Evolutionary conservation across 2,329 filamentous ascomycete genomes (phyloP).

Genomic region (Nothophaeocryptopus gaeumannii): DNA sequence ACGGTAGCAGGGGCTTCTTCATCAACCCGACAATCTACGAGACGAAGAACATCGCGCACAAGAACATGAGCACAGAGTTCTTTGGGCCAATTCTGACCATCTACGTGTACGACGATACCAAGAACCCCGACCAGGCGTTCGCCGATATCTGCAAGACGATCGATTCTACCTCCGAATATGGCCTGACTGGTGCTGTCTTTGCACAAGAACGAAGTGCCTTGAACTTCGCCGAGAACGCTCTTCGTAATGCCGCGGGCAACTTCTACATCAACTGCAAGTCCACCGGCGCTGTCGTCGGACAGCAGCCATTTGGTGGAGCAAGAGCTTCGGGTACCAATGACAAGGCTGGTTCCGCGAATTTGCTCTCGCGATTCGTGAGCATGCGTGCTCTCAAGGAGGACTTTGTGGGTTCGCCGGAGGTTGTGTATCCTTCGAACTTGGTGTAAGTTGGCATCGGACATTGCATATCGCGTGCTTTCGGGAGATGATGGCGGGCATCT

Average conservation of each 20-base stretch:
- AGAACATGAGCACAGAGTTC: constrained; percentile 72
- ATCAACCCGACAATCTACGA: constrained; percentile 80
- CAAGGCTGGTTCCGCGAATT: constrained; percentile 54
- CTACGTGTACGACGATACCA: constrained; percentile 72
- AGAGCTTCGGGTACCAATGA: constrained; percentile 57
- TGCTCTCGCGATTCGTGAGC: constrained; percentile 54
- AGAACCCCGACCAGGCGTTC: constrained; percentile 53
- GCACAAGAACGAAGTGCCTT: constrained; percentile 65
- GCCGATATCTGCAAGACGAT: constrained; percentile 60
- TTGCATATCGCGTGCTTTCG: constrained; percentile 1
- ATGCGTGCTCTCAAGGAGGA: constrained; percentile 58
- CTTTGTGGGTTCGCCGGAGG: constrained; percentile 48
- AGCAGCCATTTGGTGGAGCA: constrained; percentile 50
- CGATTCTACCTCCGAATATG: constrained; percentile 72
- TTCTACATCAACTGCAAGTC: constrained; percentile 85
- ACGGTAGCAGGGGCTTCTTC: constrained; percentile 76
- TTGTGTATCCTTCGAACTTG: constrained; percentile 53
- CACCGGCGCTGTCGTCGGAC: constrained; percentile 47
- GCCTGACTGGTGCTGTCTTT: constrained; percentile 73
- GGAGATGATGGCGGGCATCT: background rate
- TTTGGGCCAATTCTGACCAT: constrained; percentile 75
- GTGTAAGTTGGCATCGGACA: constrained; percentile 13
- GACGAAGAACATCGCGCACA: constrained; percentile 70
- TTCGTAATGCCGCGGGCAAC: constrained; percentile 74
- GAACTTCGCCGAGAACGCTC: constrained; percentile 65